Evolutionary conservation across 75 land plant species (phyloP).

Genomic region (Pseudotsuga menziesii): DNA sequence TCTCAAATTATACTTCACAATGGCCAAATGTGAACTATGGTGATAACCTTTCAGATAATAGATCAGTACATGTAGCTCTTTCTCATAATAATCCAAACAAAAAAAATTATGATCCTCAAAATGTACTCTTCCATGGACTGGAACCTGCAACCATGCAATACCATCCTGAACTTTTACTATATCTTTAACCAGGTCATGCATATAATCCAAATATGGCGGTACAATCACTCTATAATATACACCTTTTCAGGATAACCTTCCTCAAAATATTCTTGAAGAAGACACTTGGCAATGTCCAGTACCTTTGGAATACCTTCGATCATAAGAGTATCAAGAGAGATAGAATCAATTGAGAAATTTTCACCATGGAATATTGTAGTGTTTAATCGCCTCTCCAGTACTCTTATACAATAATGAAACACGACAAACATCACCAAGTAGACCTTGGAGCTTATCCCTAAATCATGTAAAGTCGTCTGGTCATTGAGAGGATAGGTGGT

Average conservation of each 20-base stretch:
- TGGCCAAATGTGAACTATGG: not conserved
- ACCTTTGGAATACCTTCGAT: slow-evolving; percentile 66
- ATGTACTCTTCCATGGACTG: slow-evolving; percentile 29
- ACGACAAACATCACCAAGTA: slow-evolving; percentile 42
- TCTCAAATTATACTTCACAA: slow-evolving; percentile 1
- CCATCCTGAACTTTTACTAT: slow-evolving; percentile 51
- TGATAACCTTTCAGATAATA: slow-evolving; percentile 2
- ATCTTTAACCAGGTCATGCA: slow-evolving; percentile 41
- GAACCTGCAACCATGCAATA: slow-evolving; percentile 53
- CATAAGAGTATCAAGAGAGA: slow-evolving; percentile 75
- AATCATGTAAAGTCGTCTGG: no score
- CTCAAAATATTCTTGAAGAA: slow-evolving; percentile 70
- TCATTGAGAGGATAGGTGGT: no score
- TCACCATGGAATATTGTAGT: slow-evolving; percentile 66
- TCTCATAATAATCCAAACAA: slow-evolving; percentile 7
- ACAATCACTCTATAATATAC: slow-evolving; percentile 54
- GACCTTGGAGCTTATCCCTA: no score
- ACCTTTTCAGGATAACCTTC: slow-evolving; percentile 75
- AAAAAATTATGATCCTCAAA: slow-evolving; percentile 20
- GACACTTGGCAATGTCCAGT: slow-evolving; percentile 44
- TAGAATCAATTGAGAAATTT: slow-evolving; percentile 34
- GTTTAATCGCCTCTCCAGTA: slow-evolving; percentile 38
- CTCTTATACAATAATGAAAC: slow-evolving; percentile 50
- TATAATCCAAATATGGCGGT: slow-evolving; percentile 67
- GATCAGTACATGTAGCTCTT: slow-evolving; percentile 8